Conservation (phyloP, 1,284 basidiomycete species). For the Ganoderma meredithae region DNA sequence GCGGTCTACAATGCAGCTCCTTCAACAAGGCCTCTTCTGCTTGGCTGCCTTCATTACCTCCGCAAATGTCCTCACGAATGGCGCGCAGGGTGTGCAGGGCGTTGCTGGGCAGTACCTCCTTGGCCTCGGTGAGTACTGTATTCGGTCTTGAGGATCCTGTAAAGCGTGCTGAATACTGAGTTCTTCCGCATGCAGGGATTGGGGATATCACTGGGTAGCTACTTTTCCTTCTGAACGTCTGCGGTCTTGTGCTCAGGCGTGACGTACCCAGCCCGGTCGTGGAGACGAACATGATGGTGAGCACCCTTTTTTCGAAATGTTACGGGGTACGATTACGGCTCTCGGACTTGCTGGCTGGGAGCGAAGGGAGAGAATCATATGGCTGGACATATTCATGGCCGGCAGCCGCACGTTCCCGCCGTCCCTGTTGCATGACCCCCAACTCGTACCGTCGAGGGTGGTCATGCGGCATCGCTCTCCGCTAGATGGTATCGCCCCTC, state of each 20-base stretch:
- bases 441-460: neutral
- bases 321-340: neutral
- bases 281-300: constrained; percentile 81
- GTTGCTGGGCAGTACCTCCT: constrained; percentile 56
- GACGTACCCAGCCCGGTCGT: constrained; percentile 63
- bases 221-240: constrained; percentile 9
- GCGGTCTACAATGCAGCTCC: constrained; percentile 34
- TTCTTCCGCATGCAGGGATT: constrained; percentile 53
- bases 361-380: neutral
- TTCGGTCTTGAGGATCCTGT: neutral
- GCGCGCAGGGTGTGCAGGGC: constrained; percentile 22
- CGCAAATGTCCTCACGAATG: constrained; percentile 28
- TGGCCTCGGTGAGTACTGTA: constrained; percentile 56
- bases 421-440: neutral
- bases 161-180: neutral
- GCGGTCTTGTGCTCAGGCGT: constrained; percentile 5
- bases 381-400: neutral
- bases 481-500: neutral
- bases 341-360: neutral
- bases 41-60: constrained; percentile 39
- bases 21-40: constrained; percentile 37
- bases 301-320: constrained; percentile 24
- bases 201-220: constrained; percentile 81
- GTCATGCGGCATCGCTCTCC: neutral
- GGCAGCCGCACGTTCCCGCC: neutral